phyloP scores from a whole-genome alignment of 371 early-diverging fungal genomes.

The Actinomucor elegans region DNA sequence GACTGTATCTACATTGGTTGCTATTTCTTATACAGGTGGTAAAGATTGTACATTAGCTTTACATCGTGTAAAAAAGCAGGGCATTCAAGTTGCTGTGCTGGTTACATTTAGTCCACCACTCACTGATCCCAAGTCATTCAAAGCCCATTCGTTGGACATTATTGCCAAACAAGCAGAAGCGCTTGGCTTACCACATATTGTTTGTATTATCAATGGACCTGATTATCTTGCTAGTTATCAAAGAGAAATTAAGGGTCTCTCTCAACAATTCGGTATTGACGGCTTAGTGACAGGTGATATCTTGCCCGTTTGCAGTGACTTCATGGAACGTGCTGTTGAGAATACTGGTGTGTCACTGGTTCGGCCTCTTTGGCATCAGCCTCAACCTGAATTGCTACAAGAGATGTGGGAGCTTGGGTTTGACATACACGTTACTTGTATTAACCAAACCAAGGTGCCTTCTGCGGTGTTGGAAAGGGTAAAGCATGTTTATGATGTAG shows the following conservation, averaged over 20 bases:
- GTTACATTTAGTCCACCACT: slow-evolving; percentile 55
- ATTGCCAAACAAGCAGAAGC: slow-evolving; percentile 46
- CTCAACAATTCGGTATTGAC: slow-evolving; percentile 32
- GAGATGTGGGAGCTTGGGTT: slow-evolving; percentile 41
- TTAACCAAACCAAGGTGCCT: slow-evolving; percentile 35
- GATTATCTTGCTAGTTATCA: slow-evolving; percentile 52
- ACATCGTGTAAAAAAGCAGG: slow-evolving; percentile 36
- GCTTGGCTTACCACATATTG: slow-evolving; percentile 42
- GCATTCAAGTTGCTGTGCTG: slow-evolving; percentile 39
- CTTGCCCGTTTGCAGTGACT: slow-evolving; percentile 54
- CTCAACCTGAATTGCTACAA: slow-evolving; percentile 32
- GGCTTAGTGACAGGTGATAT: slow-evolving; percentile 61
- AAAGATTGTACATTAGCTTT: slow-evolving; percentile 60
- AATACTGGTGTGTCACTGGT: slow-evolving; percentile 44
- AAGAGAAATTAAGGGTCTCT: slow-evolving; percentile 31
- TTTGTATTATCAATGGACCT: slow-evolving; percentile 43
- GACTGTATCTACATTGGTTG: slow-evolving; percentile 22
- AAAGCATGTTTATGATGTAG: slow-evolving; percentile 19
- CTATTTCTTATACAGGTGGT: slow-evolving; percentile 59
- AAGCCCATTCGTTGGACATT: slow-evolving; percentile 50
- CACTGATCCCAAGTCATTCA: slow-evolving; percentile 39
- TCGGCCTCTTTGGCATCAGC: slow-evolving; percentile 56
- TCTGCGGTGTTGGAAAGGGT: slow-evolving; percentile 1
- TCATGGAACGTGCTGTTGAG: slow-evolving; percentile 57
- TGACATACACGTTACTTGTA: slow-evolving; percentile 45